These are phyloP conservation scores for Microbotryum saponariae DNA, from an alignment of 1,284 basidiomycete genomes.

Conservation along the genomic window DNA sequence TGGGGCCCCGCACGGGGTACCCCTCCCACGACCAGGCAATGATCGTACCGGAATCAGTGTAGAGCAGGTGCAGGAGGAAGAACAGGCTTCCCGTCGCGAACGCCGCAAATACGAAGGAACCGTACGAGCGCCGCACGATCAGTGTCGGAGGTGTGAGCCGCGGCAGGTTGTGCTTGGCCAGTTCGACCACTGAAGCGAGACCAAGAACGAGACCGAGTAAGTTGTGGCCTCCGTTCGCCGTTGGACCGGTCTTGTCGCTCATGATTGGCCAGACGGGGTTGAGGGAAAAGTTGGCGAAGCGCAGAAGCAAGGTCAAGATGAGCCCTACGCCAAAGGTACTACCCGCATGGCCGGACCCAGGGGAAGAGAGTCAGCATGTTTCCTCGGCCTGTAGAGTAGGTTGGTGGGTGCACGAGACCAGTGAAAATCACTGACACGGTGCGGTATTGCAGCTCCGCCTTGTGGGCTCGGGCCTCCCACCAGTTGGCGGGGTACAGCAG, in stretches of 20 bases:
- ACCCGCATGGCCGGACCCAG: neutral
- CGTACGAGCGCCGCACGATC: no score
- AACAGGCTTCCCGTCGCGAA: constrained; percentile 56
- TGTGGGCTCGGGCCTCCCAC: constrained; percentile 5
- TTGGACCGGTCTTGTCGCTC: constrained; percentile 38
- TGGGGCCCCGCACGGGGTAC: constrained; percentile 66
- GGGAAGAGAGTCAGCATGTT: no score
- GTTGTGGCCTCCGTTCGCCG: constrained; percentile 59
- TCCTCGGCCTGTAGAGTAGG: no score
- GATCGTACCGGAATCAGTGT: constrained; percentile 72
- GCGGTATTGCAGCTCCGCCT: neutral
- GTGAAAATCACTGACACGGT: neutral
- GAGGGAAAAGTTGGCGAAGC: constrained; percentile 69
- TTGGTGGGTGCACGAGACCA: neutral
- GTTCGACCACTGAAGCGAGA: constrained; percentile 24
- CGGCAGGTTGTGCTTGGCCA: constrained; percentile 32
- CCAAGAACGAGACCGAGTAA: constrained; percentile 51
- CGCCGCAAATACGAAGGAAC: no score
- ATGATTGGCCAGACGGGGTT: constrained; percentile 84
- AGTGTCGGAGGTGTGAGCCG: neutral
- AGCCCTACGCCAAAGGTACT: constrained; percentile 49
- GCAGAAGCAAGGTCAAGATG: constrained; percentile 61
- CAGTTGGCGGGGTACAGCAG: constrained; percentile 25
- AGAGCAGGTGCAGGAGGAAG: constrained; percentile 67
- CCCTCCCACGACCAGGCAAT: constrained; percentile 89